Evolutionary conservation across 1,139 yeast species (phyloP).

Genomic region (Candida buenavistaensis): DNA sequence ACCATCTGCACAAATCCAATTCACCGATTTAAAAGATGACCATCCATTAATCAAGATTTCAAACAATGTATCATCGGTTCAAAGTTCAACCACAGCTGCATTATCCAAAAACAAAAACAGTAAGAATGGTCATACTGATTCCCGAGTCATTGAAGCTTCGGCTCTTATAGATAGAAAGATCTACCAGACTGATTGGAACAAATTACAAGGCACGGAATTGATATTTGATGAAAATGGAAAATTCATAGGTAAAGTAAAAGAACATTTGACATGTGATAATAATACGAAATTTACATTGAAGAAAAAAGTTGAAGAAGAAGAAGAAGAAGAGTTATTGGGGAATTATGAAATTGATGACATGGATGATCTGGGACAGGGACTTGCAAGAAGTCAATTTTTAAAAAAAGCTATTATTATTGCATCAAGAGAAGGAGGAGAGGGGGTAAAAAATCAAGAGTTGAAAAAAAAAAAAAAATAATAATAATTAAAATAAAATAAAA

Average conservation of each 20-base stretch:
- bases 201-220: slow-evolving; percentile 81
- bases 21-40: slow-evolving; percentile 34
- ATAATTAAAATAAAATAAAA: no score
- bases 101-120: slow-evolving; percentile 3
- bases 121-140: slow-evolving; percentile 1
- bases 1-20: slow-evolving; percentile 44
- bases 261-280: slow-evolving; percentile 38
- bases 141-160: slow-evolving; percentile 27
- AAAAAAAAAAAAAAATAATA: background rate
- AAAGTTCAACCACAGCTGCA: slow-evolving; percentile 3
- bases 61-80: slow-evolving; percentile 21
- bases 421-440: slow-evolving; percentile 19
- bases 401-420: slow-evolving; percentile 31
- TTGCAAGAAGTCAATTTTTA: slow-evolving; percentile 24
- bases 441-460: no score
- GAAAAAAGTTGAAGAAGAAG: slow-evolving; percentile 16
- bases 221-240: slow-evolving; percentile 60
- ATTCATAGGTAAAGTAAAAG: slow-evolving; percentile 42
- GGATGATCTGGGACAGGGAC: slow-evolving; percentile 12
- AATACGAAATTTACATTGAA: slow-evolving; percentile 23
- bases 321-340: slow-evolving; percentile 13
- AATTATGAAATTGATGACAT: no score
- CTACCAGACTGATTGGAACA: slow-evolving; percentile 77
- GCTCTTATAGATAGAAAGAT: slow-evolving; percentile 46
- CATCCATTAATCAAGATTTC: slow-evolving; percentile 41